Percentiles rank a stretch among this genome's conserved stretches.
Evolutionary conservation across 1,284 basidiomycete species (phyloP).

Genomic region (Cryptococcus amylolentus): DNA sequence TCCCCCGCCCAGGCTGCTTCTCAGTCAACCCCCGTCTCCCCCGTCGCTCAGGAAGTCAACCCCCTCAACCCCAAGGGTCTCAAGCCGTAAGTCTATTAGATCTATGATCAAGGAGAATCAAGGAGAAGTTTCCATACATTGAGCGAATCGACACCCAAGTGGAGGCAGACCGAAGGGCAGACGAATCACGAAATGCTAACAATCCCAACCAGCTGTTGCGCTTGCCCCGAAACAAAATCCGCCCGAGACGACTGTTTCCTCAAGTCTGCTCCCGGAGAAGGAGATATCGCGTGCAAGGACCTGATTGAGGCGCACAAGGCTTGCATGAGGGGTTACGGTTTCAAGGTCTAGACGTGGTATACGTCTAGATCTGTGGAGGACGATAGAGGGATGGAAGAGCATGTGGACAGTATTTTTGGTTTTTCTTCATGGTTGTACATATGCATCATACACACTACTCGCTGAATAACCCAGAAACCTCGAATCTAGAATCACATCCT

Average conservation of each 20-base stretch:
- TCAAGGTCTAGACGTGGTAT: slow-evolving; percentile 61
- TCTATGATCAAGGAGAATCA: not conserved
- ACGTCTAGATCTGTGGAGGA: not conserved
- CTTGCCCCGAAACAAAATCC: slow-evolving; percentile 90
- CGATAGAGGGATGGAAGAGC: not conserved
- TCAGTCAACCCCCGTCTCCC: not conserved
- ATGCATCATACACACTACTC: slow-evolving; percentile 8
- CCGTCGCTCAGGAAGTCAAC: slow-evolving; percentile 52
- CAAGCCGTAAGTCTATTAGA: slow-evolving; percentile 68
- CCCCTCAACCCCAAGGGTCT: slow-evolving; percentile 75
- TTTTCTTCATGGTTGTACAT: not conserved
- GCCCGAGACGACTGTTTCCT: slow-evolving; percentile 91
- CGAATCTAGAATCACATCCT: not conserved
- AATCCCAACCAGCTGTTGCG: slow-evolving; percentile 66
- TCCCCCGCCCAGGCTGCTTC: not conserved
- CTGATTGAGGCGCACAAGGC: slow-evolving; percentile 74
- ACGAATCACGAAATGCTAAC: not conserved
- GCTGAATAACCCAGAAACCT: not conserved
- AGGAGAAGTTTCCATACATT: too few relatives aligned
- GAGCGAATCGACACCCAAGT: not conserved
- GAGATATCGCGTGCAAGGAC: slow-evolving; percentile 72
- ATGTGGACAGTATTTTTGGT: not conserved
- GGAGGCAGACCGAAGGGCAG: not conserved
- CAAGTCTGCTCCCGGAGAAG: slow-evolving; percentile 64
- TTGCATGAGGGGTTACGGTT: slow-evolving; percentile 86